Base-by-base conservation (phyloP, 2,329 filamentous ascomycete genomes). In the Davidsoniella eucalypti region DNA sequence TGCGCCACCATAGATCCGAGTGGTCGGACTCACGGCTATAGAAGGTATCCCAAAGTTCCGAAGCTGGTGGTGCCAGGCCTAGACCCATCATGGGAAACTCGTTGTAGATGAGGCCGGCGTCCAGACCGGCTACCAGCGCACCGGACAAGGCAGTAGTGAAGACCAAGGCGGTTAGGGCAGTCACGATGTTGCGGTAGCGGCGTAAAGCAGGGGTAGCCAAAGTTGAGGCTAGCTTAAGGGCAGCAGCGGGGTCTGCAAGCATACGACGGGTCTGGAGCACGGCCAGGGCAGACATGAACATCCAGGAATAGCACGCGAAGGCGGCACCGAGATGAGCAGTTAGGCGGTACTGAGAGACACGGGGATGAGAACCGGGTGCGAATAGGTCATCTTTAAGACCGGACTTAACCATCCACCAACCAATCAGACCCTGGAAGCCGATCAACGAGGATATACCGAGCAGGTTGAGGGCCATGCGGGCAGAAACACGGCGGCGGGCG, bases 331-430 rank as follows among this genome's bases (percentile, higher is more conserved):
- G 73, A 64, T 98, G 92, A 7, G 88, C 78, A 3, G 90, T 83
- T 51, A 98, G 74, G 47, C 92, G 80, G 68, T 98, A 98, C 67
- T 98, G 92, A 55, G 82, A 90, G 46, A 98, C 92, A 53, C 92
- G 80, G 0, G 92, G 92, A 64, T 94, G 87, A 51, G 82, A 84
- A 10, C 88, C 92, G 2, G 86, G 83, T 17, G 85, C 85, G 61
- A 98, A 95, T 25, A 98, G 75, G 63, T 98, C 92, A 62, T 96
- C 92, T 63, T 90, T 93, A 55, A 98, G 72, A 1, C 92, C 92
- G 9, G 85, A 93, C 66, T 93, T 93, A 58, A 98, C 92, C 92
- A 98, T 98, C 87, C 92, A 98, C 92, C 92, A 98, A 50, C 92
- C 92, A 56, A 98, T 81, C 60, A 92, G 77, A 42, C 92, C 92